phyloP scores from a whole-genome alignment of 2,329 filamentous ascomycete species.

The Trichothecium roseum region DNA sequence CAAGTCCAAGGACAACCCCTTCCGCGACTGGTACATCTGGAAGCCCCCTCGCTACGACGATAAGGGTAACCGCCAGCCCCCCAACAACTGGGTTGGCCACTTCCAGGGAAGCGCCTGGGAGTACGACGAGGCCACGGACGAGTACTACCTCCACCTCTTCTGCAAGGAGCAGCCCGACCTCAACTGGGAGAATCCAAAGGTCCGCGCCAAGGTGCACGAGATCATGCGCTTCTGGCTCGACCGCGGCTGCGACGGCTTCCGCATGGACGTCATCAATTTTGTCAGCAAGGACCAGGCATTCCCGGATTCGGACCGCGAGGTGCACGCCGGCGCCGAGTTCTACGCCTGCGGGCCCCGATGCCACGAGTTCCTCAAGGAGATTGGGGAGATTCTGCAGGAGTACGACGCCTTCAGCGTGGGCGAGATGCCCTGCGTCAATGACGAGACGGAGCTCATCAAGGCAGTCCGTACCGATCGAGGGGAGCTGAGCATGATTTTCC shows the following conservation, averaged over 20 bases:
- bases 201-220: slow-evolving; percentile 55
- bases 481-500: slow-evolving; percentile 63
- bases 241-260: slow-evolving; percentile 55
- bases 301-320: slow-evolving; percentile 31
- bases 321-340: slow-evolving; percentile 25
- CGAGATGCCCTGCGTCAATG: slow-evolving; percentile 37
- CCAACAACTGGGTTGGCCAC: slow-evolving; percentile 45
- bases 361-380: slow-evolving; percentile 34
- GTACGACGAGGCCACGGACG: slow-evolving; percentile 35
- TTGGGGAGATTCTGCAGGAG: slow-evolving; percentile 30
- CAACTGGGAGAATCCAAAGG: slow-evolving; percentile 63
- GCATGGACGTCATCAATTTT: slow-evolving; percentile 59
- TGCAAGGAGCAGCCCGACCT: slow-evolving; percentile 63
- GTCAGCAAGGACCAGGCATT: slow-evolving; percentile 50
- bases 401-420: slow-evolving; percentile 42
- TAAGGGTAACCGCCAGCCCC: slow-evolving; percentile 47
- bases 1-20: slow-evolving; percentile 40
- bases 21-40: slow-evolving; percentile 58
- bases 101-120: slow-evolving; percentile 36
- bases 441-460: slow-evolving; percentile 30
- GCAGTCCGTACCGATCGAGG: slow-evolving; percentile 43
- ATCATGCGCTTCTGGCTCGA: slow-evolving; percentile 67
- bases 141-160: slow-evolving; percentile 59
- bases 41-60: slow-evolving; percentile 43
- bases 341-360: slow-evolving; percentile 43